Evolutionary conservation across 1,284 basidiomycete genomes (phyloP), one percentile per base, ranked within the genome.

Genomic region (Ceratobasidium sp.): DNA sequence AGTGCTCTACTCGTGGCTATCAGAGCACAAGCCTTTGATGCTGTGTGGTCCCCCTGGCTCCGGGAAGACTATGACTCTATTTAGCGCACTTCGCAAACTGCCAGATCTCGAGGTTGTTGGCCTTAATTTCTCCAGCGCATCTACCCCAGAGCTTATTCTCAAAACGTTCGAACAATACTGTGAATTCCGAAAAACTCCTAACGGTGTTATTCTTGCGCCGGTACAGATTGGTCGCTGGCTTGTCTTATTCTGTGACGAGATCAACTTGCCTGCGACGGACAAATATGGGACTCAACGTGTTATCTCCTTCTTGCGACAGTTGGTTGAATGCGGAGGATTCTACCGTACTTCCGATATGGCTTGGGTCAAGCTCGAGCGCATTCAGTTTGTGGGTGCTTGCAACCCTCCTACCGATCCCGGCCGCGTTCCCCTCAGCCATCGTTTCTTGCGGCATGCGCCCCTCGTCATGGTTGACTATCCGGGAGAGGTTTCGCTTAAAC

Each of bases 91-190:
- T 42, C 92, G 98, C 76, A 99, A 99, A 84, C 89, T 99, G 58
- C 96, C 97, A 3, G 96, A 99, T 84, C 96, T 99, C 92, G 98
- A 99, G 82, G 96, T 99, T 63, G 97, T 98, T 77, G 98, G 98
- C 64, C 91, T 99, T 80, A 99, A 99, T 85, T 99, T 99, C 85
- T 99, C 98, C 54, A 98, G 96, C 83, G 98, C 98, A 15, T 99
- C 98, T 0, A 99, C 97, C 0, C 97, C 98, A 0, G 97, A 98
- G 83, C 89, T 99, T 54, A 97, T 99, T 79, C 89, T 99, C 81
- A 99, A 99, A 89, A 99, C 97, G 1, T 99, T 99, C 83, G 98
- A 99, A 84, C 98, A 99, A 85, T 98, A 99, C 83, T 99, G 98
- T 87, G 98, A 99, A 85, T 99, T 98, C 83, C 90, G 96, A 78